phyloP scores from a whole-genome alignment of 345 rosid species.

The Citrus sp. region DNA sequence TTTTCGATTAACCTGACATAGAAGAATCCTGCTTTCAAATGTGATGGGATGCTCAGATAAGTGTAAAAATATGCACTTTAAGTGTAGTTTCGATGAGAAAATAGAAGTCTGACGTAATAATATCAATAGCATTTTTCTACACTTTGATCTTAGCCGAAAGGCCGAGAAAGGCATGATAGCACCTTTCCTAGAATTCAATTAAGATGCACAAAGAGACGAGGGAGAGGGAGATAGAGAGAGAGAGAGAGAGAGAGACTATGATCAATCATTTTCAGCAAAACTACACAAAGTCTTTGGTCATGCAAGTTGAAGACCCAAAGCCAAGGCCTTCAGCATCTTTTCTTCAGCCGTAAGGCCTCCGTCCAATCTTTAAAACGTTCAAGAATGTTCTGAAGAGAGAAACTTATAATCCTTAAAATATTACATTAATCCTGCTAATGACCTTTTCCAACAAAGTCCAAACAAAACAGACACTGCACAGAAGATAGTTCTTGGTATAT shows the following conservation, averaged over 20 bases:
- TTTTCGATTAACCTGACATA: not conserved
- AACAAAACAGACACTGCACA: not conserved
- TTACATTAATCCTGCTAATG: not conserved
- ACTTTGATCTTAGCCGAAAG: no score
- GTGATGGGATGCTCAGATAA: not conserved
- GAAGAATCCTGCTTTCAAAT: not conserved
- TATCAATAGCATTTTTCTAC: no score
- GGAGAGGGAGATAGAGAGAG: rapidly evolving
- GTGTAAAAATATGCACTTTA: not conserved
- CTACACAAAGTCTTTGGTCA: not conserved
- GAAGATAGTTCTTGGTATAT: constrained; percentile 12
- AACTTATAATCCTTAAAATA: not conserved
- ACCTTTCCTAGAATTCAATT: no score
- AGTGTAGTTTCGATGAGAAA: not conserved
- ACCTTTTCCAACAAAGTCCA: not conserved
- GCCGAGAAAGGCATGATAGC: no score
- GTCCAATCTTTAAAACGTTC: not conserved
- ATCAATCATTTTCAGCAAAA: not conserved
- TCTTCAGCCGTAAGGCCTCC: not conserved
- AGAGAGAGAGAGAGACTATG: no score
- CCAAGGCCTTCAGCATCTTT: not conserved
- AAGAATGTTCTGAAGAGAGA: not conserved
- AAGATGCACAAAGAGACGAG: no score
- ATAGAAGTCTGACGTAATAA: not conserved
- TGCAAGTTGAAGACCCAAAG: not conserved